These are phyloP conservation scores for Nicotiana tomentosiformis DNA, from an alignment of 257 asterid species.

Conservation along the genomic window DNA sequence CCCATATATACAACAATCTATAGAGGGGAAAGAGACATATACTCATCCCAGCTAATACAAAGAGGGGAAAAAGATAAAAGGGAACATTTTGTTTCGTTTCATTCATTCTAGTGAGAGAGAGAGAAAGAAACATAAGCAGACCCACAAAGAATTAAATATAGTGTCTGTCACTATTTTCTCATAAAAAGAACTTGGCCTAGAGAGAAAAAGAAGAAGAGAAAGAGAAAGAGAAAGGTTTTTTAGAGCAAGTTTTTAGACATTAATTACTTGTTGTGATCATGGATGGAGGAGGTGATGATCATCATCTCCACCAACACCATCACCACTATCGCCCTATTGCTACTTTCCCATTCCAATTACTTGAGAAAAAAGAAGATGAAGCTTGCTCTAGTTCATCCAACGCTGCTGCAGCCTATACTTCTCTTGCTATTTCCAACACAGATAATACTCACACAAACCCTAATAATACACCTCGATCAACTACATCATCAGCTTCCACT, in stretches of 20 bases:
- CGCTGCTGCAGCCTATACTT: slow-evolving; percentile 22
- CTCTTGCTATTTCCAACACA: slow-evolving; percentile 29
- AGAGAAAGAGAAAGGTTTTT: neutral
- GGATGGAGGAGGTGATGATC: slow-evolving; percentile 84
- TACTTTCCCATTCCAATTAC: slow-evolving; percentile 74
- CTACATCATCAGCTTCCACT: slow-evolving; percentile 24
- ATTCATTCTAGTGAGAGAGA: slow-evolving; percentile 3
- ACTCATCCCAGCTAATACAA: slow-evolving; percentile 32
- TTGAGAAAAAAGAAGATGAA: slow-evolving; percentile 68
- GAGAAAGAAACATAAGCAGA: neutral
- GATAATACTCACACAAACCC: slow-evolving; percentile 31
- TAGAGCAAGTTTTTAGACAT: neutral
- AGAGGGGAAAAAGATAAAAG: neutral
- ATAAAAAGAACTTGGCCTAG: neutral
- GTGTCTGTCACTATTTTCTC: slow-evolving; percentile 9
- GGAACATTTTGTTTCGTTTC: neutral
- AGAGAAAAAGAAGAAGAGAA: slow-evolving; percentile 6
- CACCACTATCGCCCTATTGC: slow-evolving; percentile 23
- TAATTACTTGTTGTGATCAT: slow-evolving; percentile 47
- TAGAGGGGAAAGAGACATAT: slow-evolving; percentile 21
- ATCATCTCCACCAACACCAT: slow-evolving; percentile 49
- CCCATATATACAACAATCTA: neutral
- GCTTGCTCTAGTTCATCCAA: slow-evolving; percentile 28
- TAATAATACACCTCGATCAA: slow-evolving; percentile 22
- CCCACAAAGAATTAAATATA: slow-evolving; percentile 27